Evolutionary conservation across 352 stramenopile species (phyloP).

Genomic region (Phytophthora ramorum): DNA sequence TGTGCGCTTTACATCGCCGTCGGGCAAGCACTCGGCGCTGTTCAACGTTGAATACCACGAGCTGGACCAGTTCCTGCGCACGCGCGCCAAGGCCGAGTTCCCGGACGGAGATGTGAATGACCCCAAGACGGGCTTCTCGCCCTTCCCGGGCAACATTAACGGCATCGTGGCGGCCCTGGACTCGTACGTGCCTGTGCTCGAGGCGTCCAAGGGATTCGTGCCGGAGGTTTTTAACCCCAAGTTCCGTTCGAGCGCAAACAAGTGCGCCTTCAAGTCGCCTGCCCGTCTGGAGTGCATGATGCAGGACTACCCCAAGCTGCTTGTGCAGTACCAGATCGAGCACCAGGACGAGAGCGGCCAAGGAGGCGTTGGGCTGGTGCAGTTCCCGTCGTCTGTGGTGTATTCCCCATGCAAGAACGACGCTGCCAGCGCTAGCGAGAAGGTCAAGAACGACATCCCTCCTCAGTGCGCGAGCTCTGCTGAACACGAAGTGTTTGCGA

Average conservation of each 20-base stretch:
- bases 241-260: constrained; percentile 36
- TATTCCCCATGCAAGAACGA: constrained; percentile 85
- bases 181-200: constrained; percentile 57
- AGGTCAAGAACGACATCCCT: constrained; percentile 57
- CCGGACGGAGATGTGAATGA: constrained; percentile 72
- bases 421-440: constrained; percentile 53
- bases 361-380: constrained; percentile 49
- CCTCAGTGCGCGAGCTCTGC: constrained; percentile 71
- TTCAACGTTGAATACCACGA: constrained; percentile 86
- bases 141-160: constrained; percentile 83
- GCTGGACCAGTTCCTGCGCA: constrained; percentile 71
- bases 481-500: constrained; percentile 69
- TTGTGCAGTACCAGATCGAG: constrained; percentile 43
- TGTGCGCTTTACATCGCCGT: constrained; percentile 55
- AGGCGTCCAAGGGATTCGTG: constrained; percentile 57
- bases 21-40: constrained; percentile 41
- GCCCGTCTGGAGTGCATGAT: constrained; percentile 83
- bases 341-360: constrained; percentile 22
- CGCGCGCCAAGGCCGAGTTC: constrained; percentile 46
- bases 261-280: constrained; percentile 63
- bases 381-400: constrained; percentile 66
- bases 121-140: constrained; percentile 53
- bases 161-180: constrained; percentile 63
- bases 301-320: constrained; percentile 77
- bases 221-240: constrained; percentile 84